Conservation (phyloP, 1,139 yeast species). For the Kodamaea suecica region DNA sequence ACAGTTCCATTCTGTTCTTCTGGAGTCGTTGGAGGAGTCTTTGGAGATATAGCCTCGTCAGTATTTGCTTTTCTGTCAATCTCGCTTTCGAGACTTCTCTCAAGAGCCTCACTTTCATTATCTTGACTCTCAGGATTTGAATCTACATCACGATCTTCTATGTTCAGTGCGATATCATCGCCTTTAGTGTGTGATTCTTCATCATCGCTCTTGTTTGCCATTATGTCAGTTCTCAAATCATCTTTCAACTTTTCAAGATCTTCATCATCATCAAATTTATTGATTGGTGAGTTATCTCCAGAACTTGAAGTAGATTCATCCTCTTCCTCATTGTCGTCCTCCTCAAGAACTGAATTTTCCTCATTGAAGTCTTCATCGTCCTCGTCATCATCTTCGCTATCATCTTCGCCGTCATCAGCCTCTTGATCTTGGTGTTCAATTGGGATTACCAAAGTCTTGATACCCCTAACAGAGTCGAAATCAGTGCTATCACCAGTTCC, state of each 20-base stretch:
- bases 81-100: too few species aligned
- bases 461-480: too few species aligned
- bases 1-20: slow-evolving; percentile 27
- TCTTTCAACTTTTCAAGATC: slow-evolving; percentile 31
- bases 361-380: slow-evolving; percentile 25
- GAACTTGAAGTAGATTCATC: slow-evolving; percentile 10
- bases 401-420: slow-evolving; percentile 15
- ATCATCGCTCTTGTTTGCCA: slow-evolving; percentile 23
- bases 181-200: slow-evolving; percentile 11
- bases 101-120: too few species aligned
- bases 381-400: slow-evolving; percentile 21
- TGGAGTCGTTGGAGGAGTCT: slow-evolving; percentile 46
- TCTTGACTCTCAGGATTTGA: too few species aligned
- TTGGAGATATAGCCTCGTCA: background rate
- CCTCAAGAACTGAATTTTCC: slow-evolving; percentile 11
- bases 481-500: too few species aligned
- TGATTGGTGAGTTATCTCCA: slow-evolving; percentile 8
- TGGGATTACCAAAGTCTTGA: too few species aligned
- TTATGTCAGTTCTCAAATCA: slow-evolving; percentile 34
- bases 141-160: slow-evolving; percentile 21
- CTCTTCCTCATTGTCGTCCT: too few species aligned
- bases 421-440: too few species aligned
- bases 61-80: slow-evolving; percentile 1
- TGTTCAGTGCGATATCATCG: slow-evolving; percentile 17
- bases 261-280: slow-evolving; percentile 19